Conservation (phyloP, 2,329 filamentous ascomycete species). For the Phaeosphaeria sp. region DNA sequence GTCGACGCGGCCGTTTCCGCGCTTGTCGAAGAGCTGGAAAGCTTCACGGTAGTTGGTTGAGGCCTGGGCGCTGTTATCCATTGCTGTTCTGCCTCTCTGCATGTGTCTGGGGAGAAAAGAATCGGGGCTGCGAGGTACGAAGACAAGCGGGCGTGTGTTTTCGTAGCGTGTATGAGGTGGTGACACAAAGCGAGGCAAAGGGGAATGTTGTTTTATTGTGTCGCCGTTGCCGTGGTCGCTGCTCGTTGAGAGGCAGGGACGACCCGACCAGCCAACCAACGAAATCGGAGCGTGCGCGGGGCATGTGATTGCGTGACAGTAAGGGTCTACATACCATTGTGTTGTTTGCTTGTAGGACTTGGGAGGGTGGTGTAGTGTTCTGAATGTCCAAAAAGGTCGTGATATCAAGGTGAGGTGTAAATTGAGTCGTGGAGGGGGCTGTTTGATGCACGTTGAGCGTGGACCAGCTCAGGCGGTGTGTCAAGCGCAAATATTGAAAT, state of each 20-base stretch:
- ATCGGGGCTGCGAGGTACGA: not conserved
- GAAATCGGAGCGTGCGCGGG: conserved; percentile 6
- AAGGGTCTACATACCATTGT: conserved; percentile 28
- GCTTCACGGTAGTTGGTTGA: conserved; percentile 99
- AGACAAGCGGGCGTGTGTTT: conserved; percentile 5
- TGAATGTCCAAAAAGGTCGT: conserved; percentile 12
- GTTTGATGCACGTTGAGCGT: conserved; percentile 14
- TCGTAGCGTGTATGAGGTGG: conserved; percentile 11
- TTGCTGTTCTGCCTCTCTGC: conserved; percentile 25
- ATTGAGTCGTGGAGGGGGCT: conserved; percentile 19
- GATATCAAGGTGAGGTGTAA: conserved; percentile 19
- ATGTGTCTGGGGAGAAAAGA: not conserved
- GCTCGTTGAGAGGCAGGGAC: conserved; percentile 18
- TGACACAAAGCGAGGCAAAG: conserved; percentile 6
- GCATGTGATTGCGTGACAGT: conserved; percentile 11
- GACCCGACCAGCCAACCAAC: conserved; percentile 21
- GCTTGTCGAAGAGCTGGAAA: conserved; percentile 99
- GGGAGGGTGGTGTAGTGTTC: conserved; percentile 6
- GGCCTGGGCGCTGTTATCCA: conserved; percentile 59
- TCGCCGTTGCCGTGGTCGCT: conserved; percentile 10
- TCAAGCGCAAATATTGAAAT: conserved; percentile 10
- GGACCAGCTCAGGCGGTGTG: conserved; percentile 13
- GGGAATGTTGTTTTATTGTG: conserved; percentile 22
- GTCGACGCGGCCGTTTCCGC: conserved; percentile 90
- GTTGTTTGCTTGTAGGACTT: conserved; percentile 10